Conservation (phyloP, 495 filamentous ascomycete genomes). For the Chaetomium tenue region DNA sequence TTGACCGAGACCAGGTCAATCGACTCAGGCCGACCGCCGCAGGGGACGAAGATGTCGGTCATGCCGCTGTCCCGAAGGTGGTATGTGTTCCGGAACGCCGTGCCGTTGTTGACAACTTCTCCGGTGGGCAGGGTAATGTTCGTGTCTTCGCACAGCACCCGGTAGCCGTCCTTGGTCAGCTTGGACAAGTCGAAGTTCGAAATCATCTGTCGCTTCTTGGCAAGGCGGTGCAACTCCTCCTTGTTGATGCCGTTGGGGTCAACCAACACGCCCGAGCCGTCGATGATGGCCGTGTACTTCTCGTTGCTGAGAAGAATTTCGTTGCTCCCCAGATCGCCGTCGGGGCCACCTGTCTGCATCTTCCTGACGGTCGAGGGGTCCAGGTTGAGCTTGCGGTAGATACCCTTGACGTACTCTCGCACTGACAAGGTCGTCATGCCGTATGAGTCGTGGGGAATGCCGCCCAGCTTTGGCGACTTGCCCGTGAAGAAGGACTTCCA, state of each 20-base stretch:
- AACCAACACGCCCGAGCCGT: conserved; percentile 91
- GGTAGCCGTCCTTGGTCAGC: conserved; percentile 83
- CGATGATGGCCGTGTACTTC: conserved; percentile 89
- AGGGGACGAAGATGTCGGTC: conserved; percentile 92
- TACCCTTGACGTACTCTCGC: conserved; percentile 90
- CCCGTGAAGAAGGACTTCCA: conserved; percentile 99
- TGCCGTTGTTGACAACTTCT: conserved; percentile 86
- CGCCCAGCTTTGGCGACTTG: conserved; percentile 91
- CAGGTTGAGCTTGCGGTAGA: conserved; percentile 91
- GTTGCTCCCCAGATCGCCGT: conserved; percentile 95
- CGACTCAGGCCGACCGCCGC: conserved; percentile 93
- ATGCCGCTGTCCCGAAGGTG: conserved; percentile 74
- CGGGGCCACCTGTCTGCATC: conserved; percentile 95
- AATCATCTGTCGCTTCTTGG: conserved; percentile 86
- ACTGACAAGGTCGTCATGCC: conserved; percentile 98
- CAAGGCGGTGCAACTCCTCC: conserved; percentile 77
- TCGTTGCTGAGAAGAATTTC: conserved; percentile 95
- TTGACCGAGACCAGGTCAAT: conserved; percentile 85
- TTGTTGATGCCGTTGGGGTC: conserved; percentile 87
- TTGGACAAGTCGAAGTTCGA: conserved; percentile 80
- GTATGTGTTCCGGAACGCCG: conserved; percentile 93
- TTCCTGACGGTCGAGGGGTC: conserved; percentile 81
- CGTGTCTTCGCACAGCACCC: conserved; percentile 87
- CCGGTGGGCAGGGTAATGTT: conserved; percentile 82
- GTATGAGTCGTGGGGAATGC: conserved; percentile 93